phyloP scores from a whole-genome alignment of 345 rosid species.

The Iberis pinnata region DNA sequence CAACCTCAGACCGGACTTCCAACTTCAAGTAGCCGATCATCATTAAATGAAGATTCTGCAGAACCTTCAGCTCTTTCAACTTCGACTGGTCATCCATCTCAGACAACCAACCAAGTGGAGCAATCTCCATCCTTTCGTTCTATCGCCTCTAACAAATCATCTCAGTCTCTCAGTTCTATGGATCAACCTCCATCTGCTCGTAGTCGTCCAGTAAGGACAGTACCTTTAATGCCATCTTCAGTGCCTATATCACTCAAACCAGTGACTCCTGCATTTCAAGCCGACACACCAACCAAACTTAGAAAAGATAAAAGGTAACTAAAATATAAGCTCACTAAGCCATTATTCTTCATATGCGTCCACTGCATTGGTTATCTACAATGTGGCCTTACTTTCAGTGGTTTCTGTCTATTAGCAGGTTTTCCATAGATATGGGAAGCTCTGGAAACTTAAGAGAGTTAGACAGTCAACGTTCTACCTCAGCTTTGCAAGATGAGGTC shows the following conservation, averaged over 20 bases:
- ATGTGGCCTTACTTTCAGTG: conserved; percentile 15
- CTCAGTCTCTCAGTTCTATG: conserved; percentile 29
- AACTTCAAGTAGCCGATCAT: conserved; percentile 33
- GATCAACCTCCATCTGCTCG: conserved; percentile 53
- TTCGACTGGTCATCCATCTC: conserved; percentile 35
- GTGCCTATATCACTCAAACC: conserved; percentile 56
- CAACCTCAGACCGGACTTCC: conserved; percentile 44
- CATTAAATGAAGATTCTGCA: conserved; percentile 24
- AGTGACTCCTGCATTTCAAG: conserved; percentile 32
- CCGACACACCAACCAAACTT: conserved; percentile 36
- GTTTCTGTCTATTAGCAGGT: conserved; percentile 35
- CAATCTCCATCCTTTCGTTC: conserved; percentile 42
- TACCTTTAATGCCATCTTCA: conserved; percentile 44
- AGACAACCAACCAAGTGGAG: conserved; percentile 34
- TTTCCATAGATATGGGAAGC: conserved; percentile 52
- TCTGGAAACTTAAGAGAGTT: conserved; percentile 40
- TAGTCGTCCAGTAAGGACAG: conserved; percentile 42
- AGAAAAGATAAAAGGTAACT: conserved; percentile 57
- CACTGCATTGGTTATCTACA: background rate
- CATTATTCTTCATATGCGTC: conserved; percentile 3
- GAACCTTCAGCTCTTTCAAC: conserved; percentile 35
- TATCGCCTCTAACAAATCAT: conserved; percentile 27
- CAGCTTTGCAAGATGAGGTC: conserved; percentile 88
- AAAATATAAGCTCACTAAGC: background rate
- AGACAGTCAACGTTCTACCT: conserved; percentile 47